Evolutionary conservation across 345 rosid genomes (phyloP), one percentile per base, ranked within the genome.

Genomic region (Citrus glauca): DNA sequence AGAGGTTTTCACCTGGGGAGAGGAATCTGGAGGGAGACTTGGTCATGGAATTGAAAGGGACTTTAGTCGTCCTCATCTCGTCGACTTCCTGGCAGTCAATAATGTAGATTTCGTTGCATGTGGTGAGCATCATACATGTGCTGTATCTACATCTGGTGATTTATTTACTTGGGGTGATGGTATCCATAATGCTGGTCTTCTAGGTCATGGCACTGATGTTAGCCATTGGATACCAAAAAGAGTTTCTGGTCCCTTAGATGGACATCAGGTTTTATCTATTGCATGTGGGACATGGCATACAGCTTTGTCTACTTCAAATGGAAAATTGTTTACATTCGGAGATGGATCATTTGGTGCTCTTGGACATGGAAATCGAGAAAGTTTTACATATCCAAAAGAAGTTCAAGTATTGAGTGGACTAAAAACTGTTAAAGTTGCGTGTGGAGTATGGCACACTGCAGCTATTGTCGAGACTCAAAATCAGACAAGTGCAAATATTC

Each of bases 211-310:
- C 50, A 86, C 91, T 67, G 92, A 87, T 78, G 85, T 86, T 75
- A 95, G 98, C 82, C 95, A 95, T 69, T 95, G 99, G 97, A 78
- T 95, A 82, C 99, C 99, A 8, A 94, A 92, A 82, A 83, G 98
- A 85, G 93, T 95, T 75, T 87, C 93, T 3, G 93, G 96, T 85
- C 84, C 90, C 73, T 66, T 92, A 55, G 99, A 95, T 88, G 98
- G 98, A 73, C 89, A 92, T 83, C 99, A 95, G 75, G 95, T 95
- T 70, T 75, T 94, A 63, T 92, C 99, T 33, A 79, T 91, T 1
- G 93, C 98, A 1, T 95, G 98, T 83, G 99, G 99, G 59, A 76
- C 95, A 6, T 93, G 99, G 99, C 99, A 95, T 82, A 90, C 98
- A 3, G 99, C 99, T 17, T 69, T 96, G 67, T 89, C 91, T 8